Percentiles rank a stretch among this genome's conserved stretches.
Conservation (phyloP, 2,329 filamentous ascomycete species). For the Aspergillus sp. region DNA sequence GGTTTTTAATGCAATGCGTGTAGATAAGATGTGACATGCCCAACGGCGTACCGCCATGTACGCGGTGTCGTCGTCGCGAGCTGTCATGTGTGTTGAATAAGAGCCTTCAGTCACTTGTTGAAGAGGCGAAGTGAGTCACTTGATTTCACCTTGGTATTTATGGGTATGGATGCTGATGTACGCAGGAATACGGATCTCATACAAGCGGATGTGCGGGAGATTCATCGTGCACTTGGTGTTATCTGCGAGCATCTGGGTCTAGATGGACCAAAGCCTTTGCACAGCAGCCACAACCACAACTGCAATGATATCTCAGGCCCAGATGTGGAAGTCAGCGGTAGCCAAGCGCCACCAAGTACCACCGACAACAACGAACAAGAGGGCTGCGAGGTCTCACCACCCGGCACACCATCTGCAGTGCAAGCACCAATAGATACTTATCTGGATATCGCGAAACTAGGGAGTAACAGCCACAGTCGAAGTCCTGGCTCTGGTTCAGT, state of each 20-base stretch:
- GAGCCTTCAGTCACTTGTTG: slow-evolving; percentile 39
- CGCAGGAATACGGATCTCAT: slow-evolving; percentile 27
- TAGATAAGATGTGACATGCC: slow-evolving; percentile 44
- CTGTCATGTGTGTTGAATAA: slow-evolving; percentile 44
- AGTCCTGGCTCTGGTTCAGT: slow-evolving; percentile 15
- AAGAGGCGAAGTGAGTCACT: slow-evolving; percentile 33
- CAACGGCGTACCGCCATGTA: slow-evolving; percentile 41
- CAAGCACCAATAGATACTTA: slow-evolving; percentile 32
- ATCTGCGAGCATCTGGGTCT: slow-evolving; percentile 31
- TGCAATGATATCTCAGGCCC: too few relatives aligned
- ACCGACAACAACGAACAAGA: slow-evolving; percentile 19
- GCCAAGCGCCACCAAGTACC: slow-evolving; percentile 1
- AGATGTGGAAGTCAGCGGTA: not conserved
- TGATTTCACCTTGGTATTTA: not conserved
- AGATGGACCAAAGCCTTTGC: slow-evolving; percentile 15
- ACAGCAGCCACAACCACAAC: slow-evolving; percentile 1
- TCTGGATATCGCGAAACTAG: slow-evolving; percentile 29
- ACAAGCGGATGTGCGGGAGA: slow-evolving; percentile 22
- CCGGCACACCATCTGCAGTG: slow-evolving; percentile 26
- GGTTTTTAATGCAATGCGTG: not conserved
- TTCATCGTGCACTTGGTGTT: slow-evolving; percentile 21
- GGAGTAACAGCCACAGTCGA: slow-evolving; percentile 9
- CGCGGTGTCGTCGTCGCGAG: slow-evolving; percentile 40
- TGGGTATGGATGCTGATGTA: not conserved
- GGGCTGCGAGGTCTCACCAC: slow-evolving; percentile 26